These are phyloP conservation scores for Puya raimondii DNA, from an alignment of 176 grass and related monocot species.

Conservation along the genomic window DNA sequence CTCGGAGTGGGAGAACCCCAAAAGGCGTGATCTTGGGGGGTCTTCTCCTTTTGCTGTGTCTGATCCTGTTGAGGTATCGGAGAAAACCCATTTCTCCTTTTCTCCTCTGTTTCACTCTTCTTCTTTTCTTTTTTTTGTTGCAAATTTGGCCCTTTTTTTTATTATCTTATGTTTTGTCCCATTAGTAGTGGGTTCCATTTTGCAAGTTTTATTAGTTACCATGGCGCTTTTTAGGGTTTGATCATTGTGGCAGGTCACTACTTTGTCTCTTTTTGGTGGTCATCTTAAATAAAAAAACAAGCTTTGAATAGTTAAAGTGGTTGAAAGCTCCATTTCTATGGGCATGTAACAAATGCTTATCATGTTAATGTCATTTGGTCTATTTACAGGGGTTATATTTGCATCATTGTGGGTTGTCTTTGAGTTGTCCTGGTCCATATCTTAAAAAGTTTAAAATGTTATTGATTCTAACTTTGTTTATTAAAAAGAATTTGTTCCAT, in stretches of 20 bases:
- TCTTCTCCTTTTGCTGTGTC: conserved; percentile 3
- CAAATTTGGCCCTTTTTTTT: background rate
- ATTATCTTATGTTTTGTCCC: background rate
- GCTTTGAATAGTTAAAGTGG: background rate
- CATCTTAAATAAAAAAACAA: background rate
- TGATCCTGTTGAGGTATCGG: conserved; percentile 13
- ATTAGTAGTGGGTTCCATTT: conserved; percentile 8
- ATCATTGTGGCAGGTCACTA: background rate
- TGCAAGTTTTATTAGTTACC: background rate
- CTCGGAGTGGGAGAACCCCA: background rate
- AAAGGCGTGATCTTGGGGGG: conserved; percentile 1
- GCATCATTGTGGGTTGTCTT: too few relatives aligned
- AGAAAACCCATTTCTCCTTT: background rate
- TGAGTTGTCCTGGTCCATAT: too few relatives aligned
- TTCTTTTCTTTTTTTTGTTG: background rate
- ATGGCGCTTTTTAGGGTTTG: background rate
- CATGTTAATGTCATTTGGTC: background rate
- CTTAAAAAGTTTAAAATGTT: background rate
- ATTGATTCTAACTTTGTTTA: too few relatives aligned
- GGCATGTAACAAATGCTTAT: background rate
- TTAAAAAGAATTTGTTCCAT: background rate
- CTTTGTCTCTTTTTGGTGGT: background rate
- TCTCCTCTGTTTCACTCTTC: too few relatives aligned
- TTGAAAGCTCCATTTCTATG: background rate
- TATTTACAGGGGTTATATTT: background rate